These are phyloP conservation scores for Pseudogymnoascus verrucosus DNA, from an alignment of 2,329 filamentous ascomycete species.

Conservation along the genomic window DNA sequence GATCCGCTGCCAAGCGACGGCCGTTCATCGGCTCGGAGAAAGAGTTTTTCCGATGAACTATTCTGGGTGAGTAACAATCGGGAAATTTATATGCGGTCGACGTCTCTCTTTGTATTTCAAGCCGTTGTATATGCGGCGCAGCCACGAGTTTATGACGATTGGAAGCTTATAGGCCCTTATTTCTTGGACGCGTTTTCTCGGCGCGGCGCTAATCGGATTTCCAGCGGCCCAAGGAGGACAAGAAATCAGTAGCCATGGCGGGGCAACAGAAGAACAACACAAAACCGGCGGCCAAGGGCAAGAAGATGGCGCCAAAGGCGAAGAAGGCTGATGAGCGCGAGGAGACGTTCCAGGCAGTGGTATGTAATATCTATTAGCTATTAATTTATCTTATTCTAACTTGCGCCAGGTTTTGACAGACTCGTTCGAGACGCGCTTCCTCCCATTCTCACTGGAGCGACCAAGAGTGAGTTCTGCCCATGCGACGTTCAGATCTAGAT, in stretches of 20 bases:
- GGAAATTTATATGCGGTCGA: constrained; percentile 7
- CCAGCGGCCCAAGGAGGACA: constrained; percentile 1
- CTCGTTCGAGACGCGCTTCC: constrained; percentile 87
- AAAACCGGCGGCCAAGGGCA: constrained; percentile 19
- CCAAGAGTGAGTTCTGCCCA: constrained; percentile 60
- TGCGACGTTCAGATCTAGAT: neutral
- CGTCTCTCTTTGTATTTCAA: neutral
- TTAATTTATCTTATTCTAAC: constrained; percentile 13
- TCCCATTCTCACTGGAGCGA: constrained; percentile 78
- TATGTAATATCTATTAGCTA: constrained; percentile 16
- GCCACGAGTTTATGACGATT: neutral
- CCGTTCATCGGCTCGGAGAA: constrained; percentile 6
- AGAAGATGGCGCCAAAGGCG: constrained; percentile 23
- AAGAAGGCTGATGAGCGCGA: constrained; percentile 26
- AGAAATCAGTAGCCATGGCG: constrained; percentile 7
- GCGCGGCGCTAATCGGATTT: neutral
- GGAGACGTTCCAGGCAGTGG: constrained; percentile 30
- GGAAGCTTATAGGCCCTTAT: neutral
- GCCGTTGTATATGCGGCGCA: constrained; percentile 1
- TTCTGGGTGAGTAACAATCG: constrained; percentile 9
- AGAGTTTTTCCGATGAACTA: constrained; percentile 8
- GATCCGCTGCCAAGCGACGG: constrained; percentile 5
- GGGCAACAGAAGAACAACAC: constrained; percentile 6
- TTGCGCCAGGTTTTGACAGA: constrained; percentile 70
- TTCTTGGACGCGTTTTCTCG: constrained; percentile 2